Evolutionary conservation across 2,329 filamentous ascomycete species (phyloP).

Genomic region (Penicillium brasilianum): DNA sequence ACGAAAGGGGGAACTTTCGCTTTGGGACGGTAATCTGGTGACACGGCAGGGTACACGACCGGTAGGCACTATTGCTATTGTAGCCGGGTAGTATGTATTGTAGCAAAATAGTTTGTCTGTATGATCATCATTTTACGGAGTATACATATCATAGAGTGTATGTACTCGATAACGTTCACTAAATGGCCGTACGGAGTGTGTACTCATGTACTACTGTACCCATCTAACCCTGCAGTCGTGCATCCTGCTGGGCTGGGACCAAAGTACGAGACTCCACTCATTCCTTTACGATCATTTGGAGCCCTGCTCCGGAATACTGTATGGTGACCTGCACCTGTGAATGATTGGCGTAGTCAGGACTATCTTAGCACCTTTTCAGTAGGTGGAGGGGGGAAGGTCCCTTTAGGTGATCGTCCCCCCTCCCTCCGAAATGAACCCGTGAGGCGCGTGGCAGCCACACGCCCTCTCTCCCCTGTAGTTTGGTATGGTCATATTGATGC

Average conservation of each 20-base stretch:
- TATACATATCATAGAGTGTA: no score
- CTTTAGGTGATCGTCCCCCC: slow-evolving; percentile 24
- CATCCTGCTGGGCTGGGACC: slow-evolving; percentile 1
- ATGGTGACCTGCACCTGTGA: neutral
- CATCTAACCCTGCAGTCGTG: neutral
- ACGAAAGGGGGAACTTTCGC: neutral
- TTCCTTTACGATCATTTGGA: slow-evolving; percentile 5
- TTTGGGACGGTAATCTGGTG: neutral
- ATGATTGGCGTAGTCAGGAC: slow-evolving; percentile 15
- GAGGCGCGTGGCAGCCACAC: slow-evolving; percentile 26
- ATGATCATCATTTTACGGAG: neutral
- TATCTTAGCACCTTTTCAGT: slow-evolving; percentile 30
- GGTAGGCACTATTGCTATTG: neutral
- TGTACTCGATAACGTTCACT: neutral
- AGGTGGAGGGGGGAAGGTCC: slow-evolving; percentile 27
- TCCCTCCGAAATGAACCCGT: slow-evolving; percentile 19
- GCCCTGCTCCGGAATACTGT: neutral
- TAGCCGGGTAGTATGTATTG: no score
- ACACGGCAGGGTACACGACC: neutral
- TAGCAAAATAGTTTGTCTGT: neutral
- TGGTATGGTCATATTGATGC: slow-evolving; percentile 4
- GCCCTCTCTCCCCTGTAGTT: slow-evolving; percentile 5
- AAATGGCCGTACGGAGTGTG: no score
- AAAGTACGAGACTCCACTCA: slow-evolving; percentile 9
- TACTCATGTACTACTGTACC: no score